phyloP scores from a whole-genome alignment of 768 basidiomycete genomes.

The Boletellus ananiceps region DNA sequence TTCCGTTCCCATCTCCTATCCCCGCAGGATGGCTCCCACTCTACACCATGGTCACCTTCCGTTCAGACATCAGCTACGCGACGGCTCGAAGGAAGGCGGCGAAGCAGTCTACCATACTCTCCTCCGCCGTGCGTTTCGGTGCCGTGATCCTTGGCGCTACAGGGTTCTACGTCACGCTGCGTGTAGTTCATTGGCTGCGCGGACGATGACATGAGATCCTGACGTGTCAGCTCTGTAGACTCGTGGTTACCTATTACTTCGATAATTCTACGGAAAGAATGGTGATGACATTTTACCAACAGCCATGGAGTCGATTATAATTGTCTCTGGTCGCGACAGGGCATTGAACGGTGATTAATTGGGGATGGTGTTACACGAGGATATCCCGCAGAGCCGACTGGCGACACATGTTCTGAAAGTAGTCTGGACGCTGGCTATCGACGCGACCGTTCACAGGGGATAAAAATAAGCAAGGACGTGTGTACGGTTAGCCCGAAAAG shows the following conservation, averaged over 20 bases:
- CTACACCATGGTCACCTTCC: conserved; percentile 98
- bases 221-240: conserved; percentile 29
- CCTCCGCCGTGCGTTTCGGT: conserved; percentile 45
- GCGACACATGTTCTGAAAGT: conserved; percentile 23
- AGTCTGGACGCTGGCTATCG: conserved; percentile 13
- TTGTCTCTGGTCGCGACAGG: conserved; percentile 17
- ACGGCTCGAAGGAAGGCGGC: conserved; percentile 67
- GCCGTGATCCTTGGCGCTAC: conserved; percentile 40
- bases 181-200: conserved; percentile 18
- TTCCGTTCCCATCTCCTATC: conserved; percentile 54
- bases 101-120: conserved; percentile 64
- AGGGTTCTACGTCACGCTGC: conserved; percentile 35
- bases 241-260: conserved; percentile 23
- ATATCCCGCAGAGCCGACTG: conserved; percentile 25
- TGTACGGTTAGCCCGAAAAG: conserved; percentile 12
- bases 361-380: conserved; percentile 29
- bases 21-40: conserved; percentile 85
- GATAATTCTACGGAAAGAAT: conserved; percentile 27
- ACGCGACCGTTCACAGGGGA: conserved; percentile 27
- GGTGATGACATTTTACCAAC: conserved; percentile 12
- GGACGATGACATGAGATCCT: conserved; percentile 12
- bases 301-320: conserved; percentile 21
- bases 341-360: conserved; percentile 35
- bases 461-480: conserved; percentile 30
- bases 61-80: conserved; percentile 90